These are phyloP conservation scores for Solanum sejunctum DNA, from an alignment of 257 asterid genomes.

Conservation along the genomic window DNA sequence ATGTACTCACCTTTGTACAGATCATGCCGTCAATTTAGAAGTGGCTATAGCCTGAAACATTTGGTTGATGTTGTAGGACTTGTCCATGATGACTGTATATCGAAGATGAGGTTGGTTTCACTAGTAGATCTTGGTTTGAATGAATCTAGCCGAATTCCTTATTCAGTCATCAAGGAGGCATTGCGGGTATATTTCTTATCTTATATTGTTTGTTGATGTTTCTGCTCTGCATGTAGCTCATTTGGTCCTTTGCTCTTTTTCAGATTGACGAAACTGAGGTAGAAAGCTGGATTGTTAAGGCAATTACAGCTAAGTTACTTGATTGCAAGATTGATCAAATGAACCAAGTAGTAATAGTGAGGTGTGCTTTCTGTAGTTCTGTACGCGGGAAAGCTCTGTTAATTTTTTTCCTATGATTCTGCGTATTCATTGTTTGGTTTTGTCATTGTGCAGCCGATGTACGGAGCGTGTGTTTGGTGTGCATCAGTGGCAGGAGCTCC, in stretches of 20 bases:
- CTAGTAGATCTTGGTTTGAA: conserved; percentile 57
- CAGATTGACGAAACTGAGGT: conserved; percentile 78
- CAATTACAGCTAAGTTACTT: conserved; percentile 67
- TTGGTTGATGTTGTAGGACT: conserved; percentile 39
- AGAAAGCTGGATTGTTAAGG: conserved; percentile 88
- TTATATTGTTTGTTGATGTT: neutral
- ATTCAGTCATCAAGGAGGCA: conserved; percentile 56
- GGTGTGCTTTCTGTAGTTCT: conserved; percentile 23
- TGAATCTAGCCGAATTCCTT: conserved; percentile 70
- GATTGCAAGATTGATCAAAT: conserved; percentile 92
- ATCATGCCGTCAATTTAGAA: neutral
- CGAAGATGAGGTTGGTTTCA: conserved; percentile 84
- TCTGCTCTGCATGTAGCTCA: neutral
- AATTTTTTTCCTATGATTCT: neutral
- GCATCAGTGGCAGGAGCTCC: conserved; percentile 62
- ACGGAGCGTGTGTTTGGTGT: conserved; percentile 66
- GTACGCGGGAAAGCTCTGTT: neutral
- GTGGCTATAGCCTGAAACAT: neutral
- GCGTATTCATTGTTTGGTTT: neutral
- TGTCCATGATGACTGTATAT: conserved; percentile 74
- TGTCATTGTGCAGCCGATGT: conserved; percentile 44
- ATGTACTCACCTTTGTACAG: neutral
- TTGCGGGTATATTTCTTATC: conserved; percentile 38
- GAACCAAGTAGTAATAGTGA: conserved; percentile 66
- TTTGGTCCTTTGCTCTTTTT: neutral